Evolutionary conservation across 176 grass and related monocot species (phyloP).

Genomic region (Zea luxurians): DNA sequence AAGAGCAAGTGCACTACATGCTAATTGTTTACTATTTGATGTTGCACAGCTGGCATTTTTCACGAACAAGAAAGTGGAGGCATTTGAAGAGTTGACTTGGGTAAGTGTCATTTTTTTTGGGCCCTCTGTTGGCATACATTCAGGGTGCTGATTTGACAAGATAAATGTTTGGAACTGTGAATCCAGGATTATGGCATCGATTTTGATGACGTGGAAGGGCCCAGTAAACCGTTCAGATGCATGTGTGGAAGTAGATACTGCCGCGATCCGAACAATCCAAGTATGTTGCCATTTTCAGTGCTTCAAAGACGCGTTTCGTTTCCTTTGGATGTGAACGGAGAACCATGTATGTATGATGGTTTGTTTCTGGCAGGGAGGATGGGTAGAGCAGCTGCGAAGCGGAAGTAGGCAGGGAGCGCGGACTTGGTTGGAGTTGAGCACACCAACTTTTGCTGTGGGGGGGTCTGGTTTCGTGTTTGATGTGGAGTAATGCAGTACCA

Average conservation of each 20-base stretch:
- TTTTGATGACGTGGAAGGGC: constrained; percentile 22
- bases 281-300: constrained; percentile 17
- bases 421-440: neutral
- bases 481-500: neutral
- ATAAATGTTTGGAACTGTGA: constrained; percentile 10
- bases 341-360: neutral
- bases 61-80: constrained; percentile 70
- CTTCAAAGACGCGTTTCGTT: neutral
- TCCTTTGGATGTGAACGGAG: neutral
- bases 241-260: constrained; percentile 40
- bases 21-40: constrained; percentile 29
- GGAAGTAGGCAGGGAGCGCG: neutral
- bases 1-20: neutral
- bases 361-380: constrained; percentile 38
- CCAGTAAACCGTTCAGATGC: constrained; percentile 38
- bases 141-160: neutral
- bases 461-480: neutral
- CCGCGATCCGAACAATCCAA: constrained; percentile 25
- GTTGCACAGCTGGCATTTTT: constrained; percentile 70
- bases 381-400: constrained; percentile 16
- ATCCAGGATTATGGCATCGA: constrained; percentile 46
- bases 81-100: constrained; percentile 83
- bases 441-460: constrained; percentile 6
- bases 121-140: neutral
- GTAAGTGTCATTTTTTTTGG: constrained; percentile 37